Percentiles rank a stretch among this genome's conserved stretches.
These are phyloP conservation scores for Ophiostoma himal-ulmi DNA, from an alignment of 2,329 filamentous ascomycete species.

Conservation along the genomic window DNA sequence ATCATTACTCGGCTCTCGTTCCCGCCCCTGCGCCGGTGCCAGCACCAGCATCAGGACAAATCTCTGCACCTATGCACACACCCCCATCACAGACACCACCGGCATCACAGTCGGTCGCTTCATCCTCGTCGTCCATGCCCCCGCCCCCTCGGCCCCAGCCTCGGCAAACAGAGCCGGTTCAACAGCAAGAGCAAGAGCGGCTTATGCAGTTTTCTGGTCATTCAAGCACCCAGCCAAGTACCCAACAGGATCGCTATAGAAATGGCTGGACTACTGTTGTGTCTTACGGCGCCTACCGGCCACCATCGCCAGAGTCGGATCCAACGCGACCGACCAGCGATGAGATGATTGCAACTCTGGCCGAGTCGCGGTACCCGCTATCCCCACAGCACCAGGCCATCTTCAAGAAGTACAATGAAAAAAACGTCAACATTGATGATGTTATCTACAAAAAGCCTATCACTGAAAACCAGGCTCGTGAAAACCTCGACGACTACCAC, in stretches of 20 bases:
- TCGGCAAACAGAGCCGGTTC: not conserved
- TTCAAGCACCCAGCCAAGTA: not conserved
- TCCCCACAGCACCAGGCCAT: not conserved
- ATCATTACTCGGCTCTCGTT: not conserved
- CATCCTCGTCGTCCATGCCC: not conserved
- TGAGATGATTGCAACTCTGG: not conserved
- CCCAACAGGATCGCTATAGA: not conserved
- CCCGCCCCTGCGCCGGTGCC: not conserved
- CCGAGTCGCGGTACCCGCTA: not conserved
- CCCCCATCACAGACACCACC: not conserved
- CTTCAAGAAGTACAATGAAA: not conserved
- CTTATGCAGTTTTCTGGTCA: not conserved
- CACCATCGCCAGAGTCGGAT: not conserved
- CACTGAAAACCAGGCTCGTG: not conserved
- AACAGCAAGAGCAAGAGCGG: not conserved
- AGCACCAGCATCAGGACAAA: not conserved
- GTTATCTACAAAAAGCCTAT: not conserved
- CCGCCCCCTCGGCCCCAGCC: not conserved
- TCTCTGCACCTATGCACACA: not conserved
- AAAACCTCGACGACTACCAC: not conserved
- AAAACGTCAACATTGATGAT: not conserved
- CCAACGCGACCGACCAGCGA: not conserved
- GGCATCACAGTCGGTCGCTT: not conserved
- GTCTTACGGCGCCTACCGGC: not conserved
- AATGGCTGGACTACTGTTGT: not conserved